Base-by-base conservation (phyloP, 371 early-diverging fungal species). In the Mucor racemosus region DNA sequence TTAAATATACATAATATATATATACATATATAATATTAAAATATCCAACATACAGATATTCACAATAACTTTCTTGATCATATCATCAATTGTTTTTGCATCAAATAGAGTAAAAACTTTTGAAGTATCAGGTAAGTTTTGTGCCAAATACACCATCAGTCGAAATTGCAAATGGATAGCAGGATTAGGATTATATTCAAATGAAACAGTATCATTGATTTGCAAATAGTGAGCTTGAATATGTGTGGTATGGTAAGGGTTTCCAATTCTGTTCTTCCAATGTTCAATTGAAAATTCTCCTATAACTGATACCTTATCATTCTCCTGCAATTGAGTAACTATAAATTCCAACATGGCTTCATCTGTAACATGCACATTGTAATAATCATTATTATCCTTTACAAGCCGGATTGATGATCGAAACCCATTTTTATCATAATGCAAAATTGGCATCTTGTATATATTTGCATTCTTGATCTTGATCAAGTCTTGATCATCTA, bases 211-310 rank as follows among this genome's bases (percentile, higher is more conserved):
- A 26, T 50, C 13, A 26, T 50, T 50, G 26, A 50, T 11, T 21
- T 50, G 50, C 50, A 50, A 26, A 9, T 11, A 50, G 2, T 50
- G 50, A 11, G 50, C 26, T 26, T 50, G 50, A 19, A 50, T 50
- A 21, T 50, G 50, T 4, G 50, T 50, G 1, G 50, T 50, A 26
- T 26, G 50, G 3, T 50, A 50, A 9, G 50, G 11, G 7, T 26
- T 50, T 1, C 50, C 50, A 3, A 50, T 17, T 50, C n/a, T 50
- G 50, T 50, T 50, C 5, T 50, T 50, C 50, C 50, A 50, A 21
- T 50, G 50, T 50, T 50, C 50, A 50, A 50, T 26, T 19, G 50
- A 50, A 9, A 50, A 50, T 19, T 19, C 50, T 21, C 50, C 50
- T 26, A 50, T 50, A 10, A 50, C 50, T 19, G 50, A 21, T 1